Evolutionary conservation across 208 protist species (phyloP).

Genomic region (Angomonas ambiguus): DNA sequence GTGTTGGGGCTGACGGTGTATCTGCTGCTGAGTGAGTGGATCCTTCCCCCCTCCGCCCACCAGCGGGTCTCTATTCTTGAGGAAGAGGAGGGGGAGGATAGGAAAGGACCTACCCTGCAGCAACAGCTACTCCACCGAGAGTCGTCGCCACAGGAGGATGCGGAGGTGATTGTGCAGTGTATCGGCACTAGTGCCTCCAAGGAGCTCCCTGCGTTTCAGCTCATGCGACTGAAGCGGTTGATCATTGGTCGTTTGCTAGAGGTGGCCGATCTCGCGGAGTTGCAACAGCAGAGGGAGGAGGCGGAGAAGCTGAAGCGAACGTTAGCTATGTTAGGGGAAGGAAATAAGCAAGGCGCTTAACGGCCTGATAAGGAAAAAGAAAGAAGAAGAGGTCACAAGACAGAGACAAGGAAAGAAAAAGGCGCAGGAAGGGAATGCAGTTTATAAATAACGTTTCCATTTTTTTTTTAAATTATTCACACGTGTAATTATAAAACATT

Average conservation of each 20-base stretch:
- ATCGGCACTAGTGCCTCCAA: constrained; percentile 57
- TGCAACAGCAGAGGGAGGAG: constrained; percentile 58
- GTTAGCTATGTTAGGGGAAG: constrained; percentile 15
- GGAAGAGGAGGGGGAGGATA: not conserved
- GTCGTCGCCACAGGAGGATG: constrained; percentile 50
- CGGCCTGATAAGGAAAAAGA: not conserved
- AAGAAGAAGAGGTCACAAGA: not conserved
- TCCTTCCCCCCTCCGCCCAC: not conserved
- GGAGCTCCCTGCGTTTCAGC: constrained; percentile 65
- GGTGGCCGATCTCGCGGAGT: constrained; percentile 57
- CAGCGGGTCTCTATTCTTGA: not conserved
- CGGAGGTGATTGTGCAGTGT: constrained; percentile 43
- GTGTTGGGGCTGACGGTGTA: constrained; percentile 65
- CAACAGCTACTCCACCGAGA: not conserved
- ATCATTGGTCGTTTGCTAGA: constrained; percentile 67
- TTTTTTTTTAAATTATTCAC: constrained; percentile 7
- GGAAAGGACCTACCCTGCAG: not conserved
- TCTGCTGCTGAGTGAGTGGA: constrained; percentile 23
- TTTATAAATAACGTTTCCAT: not conserved
- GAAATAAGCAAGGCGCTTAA: not conserved
- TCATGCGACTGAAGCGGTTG: constrained; percentile 69
- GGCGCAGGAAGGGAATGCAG: not conserved
- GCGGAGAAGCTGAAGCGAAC: constrained; percentile 37
- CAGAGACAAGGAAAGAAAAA: constrained; percentile 6
- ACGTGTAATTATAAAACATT: not conserved